Evolutionary conservation across 495 filamentous ascomycete genomes (phyloP).

Genomic region (Aspergillus nidulans): DNA sequence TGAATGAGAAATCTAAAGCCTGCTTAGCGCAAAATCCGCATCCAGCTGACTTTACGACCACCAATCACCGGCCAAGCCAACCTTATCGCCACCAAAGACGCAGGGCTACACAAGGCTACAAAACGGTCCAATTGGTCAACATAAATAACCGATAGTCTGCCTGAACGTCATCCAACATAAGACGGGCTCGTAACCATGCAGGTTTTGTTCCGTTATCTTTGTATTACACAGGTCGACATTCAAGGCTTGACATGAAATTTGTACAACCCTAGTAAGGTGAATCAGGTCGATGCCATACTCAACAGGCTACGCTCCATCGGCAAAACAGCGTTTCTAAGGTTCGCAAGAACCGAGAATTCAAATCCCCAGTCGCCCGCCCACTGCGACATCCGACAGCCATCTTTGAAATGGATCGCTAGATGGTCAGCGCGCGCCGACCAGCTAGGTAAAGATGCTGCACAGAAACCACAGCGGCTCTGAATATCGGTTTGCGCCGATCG

Average conservation of each 20-base stretch:
- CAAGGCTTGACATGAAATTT: neutral
- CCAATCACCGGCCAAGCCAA: constrained; percentile 6
- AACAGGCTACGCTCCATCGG: constrained; percentile 3
- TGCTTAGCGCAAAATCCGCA: neutral
- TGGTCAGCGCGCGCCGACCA: constrained; percentile 63
- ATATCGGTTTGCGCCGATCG: constrained; percentile 55
- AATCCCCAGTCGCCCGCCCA: constrained; percentile 76
- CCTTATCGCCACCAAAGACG: constrained; percentile 11
- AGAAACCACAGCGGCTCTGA: constrained; percentile 69
- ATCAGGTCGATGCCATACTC: neutral
- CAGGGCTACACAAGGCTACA: neutral
- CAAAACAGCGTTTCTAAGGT: constrained; percentile 52
- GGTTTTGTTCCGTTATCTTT: neutral
- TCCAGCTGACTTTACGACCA: constrained; percentile 12
- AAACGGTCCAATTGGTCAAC: constrained; percentile 1
- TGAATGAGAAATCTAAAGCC: neutral
- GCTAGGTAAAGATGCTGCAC: constrained; percentile 52
- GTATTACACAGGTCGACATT: constrained; percentile 5
- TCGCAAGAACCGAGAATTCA: constrained; percentile 50
- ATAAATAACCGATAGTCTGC: constrained; percentile 6
- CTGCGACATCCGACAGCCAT: constrained; percentile 60
- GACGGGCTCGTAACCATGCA: neutral
- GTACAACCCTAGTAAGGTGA: neutral
- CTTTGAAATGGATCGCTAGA: constrained; percentile 64
- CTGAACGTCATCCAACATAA: constrained; percentile 8